Percentiles rank a stretch among this genome's conserved stretches.
phyloP scores from a whole-genome alignment of 192 early-diverging fungal species.

The Gigaspora rosea region DNA sequence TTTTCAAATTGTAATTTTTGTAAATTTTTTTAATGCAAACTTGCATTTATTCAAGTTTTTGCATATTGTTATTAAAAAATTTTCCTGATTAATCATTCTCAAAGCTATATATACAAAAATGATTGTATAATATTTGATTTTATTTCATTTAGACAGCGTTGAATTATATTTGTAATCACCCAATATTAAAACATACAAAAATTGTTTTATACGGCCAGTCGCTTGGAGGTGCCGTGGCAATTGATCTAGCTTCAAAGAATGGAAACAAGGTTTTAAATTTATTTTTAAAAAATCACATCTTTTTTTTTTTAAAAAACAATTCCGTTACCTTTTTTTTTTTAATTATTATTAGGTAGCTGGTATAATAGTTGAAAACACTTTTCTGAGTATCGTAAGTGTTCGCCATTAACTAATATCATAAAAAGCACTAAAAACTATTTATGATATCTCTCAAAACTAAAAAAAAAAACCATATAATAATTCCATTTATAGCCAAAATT shows the following conservation, averaged over 20 bases:
- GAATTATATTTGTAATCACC: constrained; percentile 79
- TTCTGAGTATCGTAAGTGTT: constrained; percentile 71
- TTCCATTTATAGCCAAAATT: constrained; percentile 65
- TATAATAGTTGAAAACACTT: constrained; percentile 92
- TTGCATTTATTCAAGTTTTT: too few relatives aligned
- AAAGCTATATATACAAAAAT: background rate
- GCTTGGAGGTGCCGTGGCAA: constrained; percentile 94
- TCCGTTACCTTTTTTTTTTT: background rate
- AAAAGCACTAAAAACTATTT: background rate
- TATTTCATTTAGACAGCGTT: constrained; percentile 61
- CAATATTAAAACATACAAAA: constrained; percentile 69
- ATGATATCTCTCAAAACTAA: too few relatives aligned
- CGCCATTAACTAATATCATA: background rate
- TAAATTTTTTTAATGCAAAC: too few relatives aligned
- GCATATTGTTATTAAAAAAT: background rate
- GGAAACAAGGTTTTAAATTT: constrained; percentile 45
- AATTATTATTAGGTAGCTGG: constrained; percentile 58
- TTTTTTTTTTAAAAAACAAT: background rate
- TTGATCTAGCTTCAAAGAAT: constrained; percentile 78
- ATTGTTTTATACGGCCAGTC: constrained; percentile 93
- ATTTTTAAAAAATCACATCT: background rate
- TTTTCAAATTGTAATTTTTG: too few relatives aligned
- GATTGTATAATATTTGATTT: background rate
- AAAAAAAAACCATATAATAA: too few relatives aligned
- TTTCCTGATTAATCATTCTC: background rate